phyloP scores from a whole-genome alignment of 129 eudicot species.

The Artemisia tridentata region DNA sequence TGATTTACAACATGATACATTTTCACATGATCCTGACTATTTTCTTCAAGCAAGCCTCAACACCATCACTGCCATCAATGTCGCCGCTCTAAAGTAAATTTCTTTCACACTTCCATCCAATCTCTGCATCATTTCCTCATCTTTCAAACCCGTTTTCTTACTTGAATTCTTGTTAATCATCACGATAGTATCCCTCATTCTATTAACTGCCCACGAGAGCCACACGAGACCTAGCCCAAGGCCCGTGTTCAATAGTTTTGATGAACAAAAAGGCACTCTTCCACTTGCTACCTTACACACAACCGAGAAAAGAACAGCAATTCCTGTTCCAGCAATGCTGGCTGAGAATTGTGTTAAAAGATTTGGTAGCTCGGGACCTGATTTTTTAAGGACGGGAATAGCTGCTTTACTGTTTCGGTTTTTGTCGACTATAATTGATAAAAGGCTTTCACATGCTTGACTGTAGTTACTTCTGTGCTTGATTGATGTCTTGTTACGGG shows the following conservation, averaged over 20 bases:
- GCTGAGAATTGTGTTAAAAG: conserved; percentile 82
- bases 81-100: conserved; percentile 56
- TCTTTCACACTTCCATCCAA: conserved; percentile 60
- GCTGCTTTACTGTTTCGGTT: conserved; percentile 42
- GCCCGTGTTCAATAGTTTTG: conserved; percentile 62
- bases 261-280: conserved; percentile 54
- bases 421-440: conserved; percentile 67
- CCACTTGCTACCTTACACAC: conserved; percentile 53
- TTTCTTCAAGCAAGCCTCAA: conserved; percentile 62
- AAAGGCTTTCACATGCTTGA: conserved; percentile 75
- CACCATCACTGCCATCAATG: conserved; percentile 63
- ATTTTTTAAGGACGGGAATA: conserved; percentile 54
- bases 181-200: conserved; percentile 64
- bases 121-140: conserved; percentile 58
- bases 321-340: conserved; percentile 86
- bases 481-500: conserved; percentile 42
- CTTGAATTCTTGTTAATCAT: conserved; percentile 50
- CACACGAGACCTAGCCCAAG: conserved; percentile 86
- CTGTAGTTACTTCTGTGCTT: conserved; percentile 45
- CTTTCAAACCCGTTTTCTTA: conserved; percentile 42
- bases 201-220: conserved; percentile 86
- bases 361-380: conserved; percentile 67
- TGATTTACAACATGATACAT: conserved; percentile 27
- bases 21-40: conserved; percentile 13
- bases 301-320: conserved; percentile 72